Evolutionary conservation across 2,329 filamentous ascomycete species (phyloP).

Genomic region (Aspergillus quadrilineatus): DNA sequence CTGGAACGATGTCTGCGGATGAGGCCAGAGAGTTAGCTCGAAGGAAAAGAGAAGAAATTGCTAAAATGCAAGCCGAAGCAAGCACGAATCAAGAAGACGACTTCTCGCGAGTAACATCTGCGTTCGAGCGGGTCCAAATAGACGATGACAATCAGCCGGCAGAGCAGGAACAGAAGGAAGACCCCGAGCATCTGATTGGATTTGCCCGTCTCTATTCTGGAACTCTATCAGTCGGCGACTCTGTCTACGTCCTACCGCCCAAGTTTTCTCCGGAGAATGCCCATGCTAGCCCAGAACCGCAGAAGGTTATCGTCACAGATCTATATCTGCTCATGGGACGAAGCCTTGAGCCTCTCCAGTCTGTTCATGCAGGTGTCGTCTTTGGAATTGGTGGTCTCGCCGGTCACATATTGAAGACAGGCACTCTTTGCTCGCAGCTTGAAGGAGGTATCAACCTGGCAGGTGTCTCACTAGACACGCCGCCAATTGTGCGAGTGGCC

Average conservation of each 20-base stretch:
- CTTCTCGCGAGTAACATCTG: slow-evolving; percentile 57
- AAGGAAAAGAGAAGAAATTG: slow-evolving; percentile 85
- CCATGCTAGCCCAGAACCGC: slow-evolving; percentile 68
- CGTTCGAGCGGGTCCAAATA: slow-evolving; percentile 62
- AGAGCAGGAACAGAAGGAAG: slow-evolving; percentile 59
- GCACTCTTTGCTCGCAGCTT: slow-evolving; percentile 84
- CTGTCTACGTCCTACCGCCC: slow-evolving; percentile 84
- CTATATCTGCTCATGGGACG: slow-evolving; percentile 96
- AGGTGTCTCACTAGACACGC: slow-evolving; percentile 74
- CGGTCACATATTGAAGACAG: slow-evolving; percentile 91
- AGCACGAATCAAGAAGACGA: slow-evolving; percentile 44
- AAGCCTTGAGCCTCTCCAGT: slow-evolving; percentile 75
- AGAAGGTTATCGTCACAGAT: slow-evolving; percentile 79
- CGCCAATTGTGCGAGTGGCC: slow-evolving; percentile 92
- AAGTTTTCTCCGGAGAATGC: slow-evolving; percentile 86
- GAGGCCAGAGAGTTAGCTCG: slow-evolving; percentile 86
- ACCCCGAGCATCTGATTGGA: slow-evolving; percentile 86
- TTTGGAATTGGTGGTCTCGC: slow-evolving; percentile 93
- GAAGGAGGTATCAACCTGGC: slow-evolving; percentile 88
- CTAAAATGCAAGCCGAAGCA: slow-evolving; percentile 68
- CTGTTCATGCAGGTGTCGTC: slow-evolving; percentile 88
- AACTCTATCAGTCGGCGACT: slow-evolving; percentile 82
- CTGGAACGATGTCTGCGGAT: slow-evolving; percentile 74
- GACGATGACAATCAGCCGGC: slow-evolving; percentile 51
- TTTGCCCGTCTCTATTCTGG: slow-evolving; percentile 95